A percentile compares a stretch with the other conserved stretches of the same genome.
Evolutionary conservation across 257 asterid genomes (phyloP).

Genomic region (Fraxinus americana): DNA sequence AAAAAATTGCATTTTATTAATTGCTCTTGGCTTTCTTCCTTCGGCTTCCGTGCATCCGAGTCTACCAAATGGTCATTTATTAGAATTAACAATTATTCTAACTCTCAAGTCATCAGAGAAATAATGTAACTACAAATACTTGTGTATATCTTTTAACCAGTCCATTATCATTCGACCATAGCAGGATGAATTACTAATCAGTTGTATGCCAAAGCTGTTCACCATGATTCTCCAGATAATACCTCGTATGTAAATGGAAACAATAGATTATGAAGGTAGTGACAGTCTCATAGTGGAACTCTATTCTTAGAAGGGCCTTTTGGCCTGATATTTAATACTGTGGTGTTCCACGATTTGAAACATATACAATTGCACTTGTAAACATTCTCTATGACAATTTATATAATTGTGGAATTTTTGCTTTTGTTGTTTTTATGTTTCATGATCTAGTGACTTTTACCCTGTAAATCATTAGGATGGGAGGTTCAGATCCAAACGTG

Average conservation of each 20-base stretch:
- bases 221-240: neutral
- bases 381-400: constrained; percentile 12
- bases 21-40: neutral
- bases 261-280: neutral
- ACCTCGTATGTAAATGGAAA: neutral
- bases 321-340: neutral
- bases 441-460: constrained; percentile 36
- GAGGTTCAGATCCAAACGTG: constrained; percentile 95
- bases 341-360: neutral
- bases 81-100: neutral
- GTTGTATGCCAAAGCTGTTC: neutral
- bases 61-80: neutral
- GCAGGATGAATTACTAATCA: neutral
- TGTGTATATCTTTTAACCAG: neutral
- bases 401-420: neutral
- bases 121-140: neutral
- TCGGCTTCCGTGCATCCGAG: neutral
- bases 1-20: neutral
- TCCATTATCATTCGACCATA: neutral
- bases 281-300: neutral
- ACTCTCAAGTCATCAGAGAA: neutral
- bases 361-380: neutral
- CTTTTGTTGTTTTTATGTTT: constrained; percentile 22
- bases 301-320: neutral
- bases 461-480: constrained; percentile 78